Percentiles rank a stretch among this genome's conserved stretches.
These are phyloP conservation scores for Ophiostoma pallidulum DNA, from an alignment of 2,329 filamentous ascomycete species.

Conservation along the genomic window DNA sequence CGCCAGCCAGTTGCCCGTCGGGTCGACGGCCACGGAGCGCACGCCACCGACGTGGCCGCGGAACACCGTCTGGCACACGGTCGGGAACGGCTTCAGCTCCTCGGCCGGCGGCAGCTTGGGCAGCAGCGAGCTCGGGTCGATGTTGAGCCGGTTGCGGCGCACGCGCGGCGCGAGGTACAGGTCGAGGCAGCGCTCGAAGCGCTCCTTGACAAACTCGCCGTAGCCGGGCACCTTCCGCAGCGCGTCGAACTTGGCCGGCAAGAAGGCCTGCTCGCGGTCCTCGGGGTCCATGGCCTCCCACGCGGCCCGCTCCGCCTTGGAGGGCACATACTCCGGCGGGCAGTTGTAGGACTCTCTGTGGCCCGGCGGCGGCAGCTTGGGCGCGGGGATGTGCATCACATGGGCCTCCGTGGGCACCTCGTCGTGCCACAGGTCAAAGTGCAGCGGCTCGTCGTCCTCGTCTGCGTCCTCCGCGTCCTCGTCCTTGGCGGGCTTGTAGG, in stretches of 20 bases:
- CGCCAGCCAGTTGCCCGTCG: slow-evolving; percentile 74
- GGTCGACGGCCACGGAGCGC: slow-evolving; percentile 74
- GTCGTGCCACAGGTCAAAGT: slow-evolving; percentile 92
- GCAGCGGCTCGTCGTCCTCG: slow-evolving; percentile 59
- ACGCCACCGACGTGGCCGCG: slow-evolving; percentile 82
- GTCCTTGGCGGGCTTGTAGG: slow-evolving; percentile 68
- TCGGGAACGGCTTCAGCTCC: slow-evolving; percentile 91
- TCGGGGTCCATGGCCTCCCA: slow-evolving; percentile 87
- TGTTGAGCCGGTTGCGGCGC: slow-evolving; percentile 88
- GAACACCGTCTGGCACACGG: slow-evolving; percentile 78
- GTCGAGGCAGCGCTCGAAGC: slow-evolving; percentile 91
- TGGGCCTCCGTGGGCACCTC: slow-evolving; percentile 76
- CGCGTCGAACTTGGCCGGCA: slow-evolving; percentile 73
- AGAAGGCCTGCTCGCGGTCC: slow-evolving; percentile 79
- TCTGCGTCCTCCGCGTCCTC: slow-evolving; percentile 50
- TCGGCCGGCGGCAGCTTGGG: slow-evolving; percentile 90
- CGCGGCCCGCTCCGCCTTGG: slow-evolving; percentile 67
- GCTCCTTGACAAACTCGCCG: slow-evolving; percentile 82
- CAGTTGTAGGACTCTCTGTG: slow-evolving; percentile 90
- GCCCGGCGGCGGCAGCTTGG: slow-evolving; percentile 84
- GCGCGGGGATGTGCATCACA: slow-evolving; percentile 88
- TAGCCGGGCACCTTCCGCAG: slow-evolving; percentile 90
- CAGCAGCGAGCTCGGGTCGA: slow-evolving; percentile 85
- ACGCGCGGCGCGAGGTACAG: slow-evolving; percentile 90
- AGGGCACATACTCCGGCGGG: slow-evolving; percentile 85